Evolutionary conservation across 2,329 filamentous ascomycete species (phyloP), one percentile per base, ranked within the genome.

Genomic region (Aspergillus nomiae): DNA sequence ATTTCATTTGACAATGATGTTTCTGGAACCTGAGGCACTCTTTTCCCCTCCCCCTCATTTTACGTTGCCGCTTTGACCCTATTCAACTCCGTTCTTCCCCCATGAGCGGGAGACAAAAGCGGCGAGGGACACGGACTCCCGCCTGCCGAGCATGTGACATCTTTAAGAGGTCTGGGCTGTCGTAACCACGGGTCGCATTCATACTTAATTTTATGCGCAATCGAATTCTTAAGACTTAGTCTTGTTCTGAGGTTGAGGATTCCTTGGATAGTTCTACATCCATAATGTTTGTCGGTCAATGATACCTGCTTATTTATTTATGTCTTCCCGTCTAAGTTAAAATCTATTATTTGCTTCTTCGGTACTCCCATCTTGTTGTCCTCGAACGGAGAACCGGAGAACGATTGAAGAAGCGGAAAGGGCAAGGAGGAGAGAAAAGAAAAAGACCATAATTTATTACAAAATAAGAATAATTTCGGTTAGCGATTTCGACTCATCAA

Each of bases 41-140:
- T 45, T 30, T 59, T 50, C 67, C 66, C 68, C 60, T 65, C 63
- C 69, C 69, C 69, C 67, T 69, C 69, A 56, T 70, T 69, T 36
- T 58, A 30, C 9, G 19, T 48, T 43, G 69, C 69, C 57, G 67
- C 67, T 65, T 66, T 69, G 38, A 55, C 30, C 21, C 3, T 28
- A 19, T 38, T 24, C n/a, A 19, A 26, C 16, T 46, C 43, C 43
- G 12, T 14, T 28, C 26, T 28, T 28, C 12, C 21, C 45, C 21
- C 21, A 26, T 10, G 21, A 46, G 38, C 12, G 24, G 14, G 46
- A 28, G 9, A 34, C 46, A 60, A 63, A 63, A 66, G 63, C 65
- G 53, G 66, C 66, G 16, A n/a, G 30, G 8, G 26, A 41, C 43
- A 46, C 45, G 51, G 51, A 38, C 51, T 38, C 51, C 32, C 51